Evolutionary conservation across 805 yeast species (phyloP), one percentile per base, ranked within the genome.

Genomic region (Candida silvicultrix): DNA sequence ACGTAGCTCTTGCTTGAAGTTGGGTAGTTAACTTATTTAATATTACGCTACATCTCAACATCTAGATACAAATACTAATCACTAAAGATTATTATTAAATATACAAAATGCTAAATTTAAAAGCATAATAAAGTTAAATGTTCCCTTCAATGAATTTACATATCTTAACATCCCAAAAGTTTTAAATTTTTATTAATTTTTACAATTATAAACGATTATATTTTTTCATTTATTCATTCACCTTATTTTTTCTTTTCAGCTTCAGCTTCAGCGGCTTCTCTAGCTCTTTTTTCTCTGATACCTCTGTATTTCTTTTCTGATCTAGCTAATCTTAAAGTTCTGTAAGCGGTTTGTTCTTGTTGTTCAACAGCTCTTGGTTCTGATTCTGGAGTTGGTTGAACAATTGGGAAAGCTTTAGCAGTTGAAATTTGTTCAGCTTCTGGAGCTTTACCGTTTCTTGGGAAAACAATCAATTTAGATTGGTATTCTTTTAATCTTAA

Each of bases 261-360:
- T 80, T 90, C 99, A 73, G 97, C 98, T 79, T 89, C 98, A 73
- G 97, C 97, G 80, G 81, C 81, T 63, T 90, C 97, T 70, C 73
- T 82, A 68, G 96, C 96, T 79, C 97, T 86, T 95, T 92, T 94
- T 71, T 83, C 98, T 78, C 95, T 89, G 78, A 81, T 78, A 81
- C 99, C 99, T 73, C 74, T 79, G 85, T 80, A 85, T 75, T 80
- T 89, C 83, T 92, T 89, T 66, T 86, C 87, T 63, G 95, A 83
- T 81, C 94, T 87, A 59, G 98, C 98, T 67, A 78, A 74, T 78
- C 98, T 88, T 72, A 94, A 86, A 66, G 97, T 89, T 74, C 84
- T 81, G 95, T 67, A 92, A 69, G 99, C 98, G 69, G 75, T 69
- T 73, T 77, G 76, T 63, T 75, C 83, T 62, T 75, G 82, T 46